Evolutionary conservation across 805 yeast genomes (phyloP).

Genomic region (Saccharomycopsis fibuligera): DNA sequence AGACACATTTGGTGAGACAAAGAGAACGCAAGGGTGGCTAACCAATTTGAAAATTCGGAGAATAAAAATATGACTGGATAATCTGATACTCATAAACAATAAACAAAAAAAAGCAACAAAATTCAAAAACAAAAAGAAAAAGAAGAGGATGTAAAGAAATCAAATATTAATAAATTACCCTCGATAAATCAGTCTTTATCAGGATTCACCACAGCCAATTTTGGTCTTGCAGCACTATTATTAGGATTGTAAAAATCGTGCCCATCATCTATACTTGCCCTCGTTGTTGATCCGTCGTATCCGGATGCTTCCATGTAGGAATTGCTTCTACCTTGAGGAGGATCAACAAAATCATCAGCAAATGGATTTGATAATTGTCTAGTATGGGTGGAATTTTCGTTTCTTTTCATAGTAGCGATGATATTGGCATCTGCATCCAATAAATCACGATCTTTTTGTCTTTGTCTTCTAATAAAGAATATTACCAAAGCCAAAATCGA

Average conservation of each 20-base stretch:
- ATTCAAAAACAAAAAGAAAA: not conserved
- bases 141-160: not conserved
- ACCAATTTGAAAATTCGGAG: not conserved
- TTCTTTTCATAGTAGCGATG: slow-evolving; percentile 20
- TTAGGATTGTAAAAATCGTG: slow-evolving; percentile 6
- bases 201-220: slow-evolving; percentile 19
- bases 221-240: slow-evolving; percentile 1
- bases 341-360: slow-evolving; percentile 20
- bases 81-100: not conserved
- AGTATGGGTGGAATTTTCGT: slow-evolving; percentile 10
- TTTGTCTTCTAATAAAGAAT: slow-evolving; percentile 20
- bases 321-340: not conserved
- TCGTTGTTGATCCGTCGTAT: slow-evolving; percentile 1
- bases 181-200: slow-evolving; percentile 10
- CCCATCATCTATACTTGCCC: too few relatives aligned
- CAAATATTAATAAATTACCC: not conserved
- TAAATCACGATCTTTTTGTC: slow-evolving; percentile 21
- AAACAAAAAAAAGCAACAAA: not conserved
- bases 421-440: slow-evolving; percentile 22
- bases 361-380: slow-evolving; percentile 20
- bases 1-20: not conserved
- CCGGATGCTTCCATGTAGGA: slow-evolving; percentile 5
- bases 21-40: not conserved
- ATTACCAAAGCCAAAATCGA: slow-evolving; percentile 17
- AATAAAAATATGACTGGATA: not conserved